These are phyloP conservation scores for Calonectria pauciramosa DNA, from an alignment of 2,329 filamentous ascomycete genomes.

Conservation along the genomic window DNA sequence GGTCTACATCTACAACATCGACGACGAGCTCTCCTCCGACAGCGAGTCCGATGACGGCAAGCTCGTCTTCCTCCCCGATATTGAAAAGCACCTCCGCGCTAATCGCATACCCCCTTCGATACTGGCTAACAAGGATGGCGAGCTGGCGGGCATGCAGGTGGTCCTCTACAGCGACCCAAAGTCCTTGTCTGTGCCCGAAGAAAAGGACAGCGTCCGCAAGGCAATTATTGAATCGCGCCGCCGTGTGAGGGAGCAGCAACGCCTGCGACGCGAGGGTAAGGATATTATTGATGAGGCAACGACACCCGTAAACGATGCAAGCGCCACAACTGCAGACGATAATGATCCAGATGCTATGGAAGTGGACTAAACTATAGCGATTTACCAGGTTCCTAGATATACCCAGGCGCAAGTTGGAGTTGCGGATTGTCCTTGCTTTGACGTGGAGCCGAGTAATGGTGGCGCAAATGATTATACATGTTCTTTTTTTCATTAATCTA, in stretches of 20 bases:
- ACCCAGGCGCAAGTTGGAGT: slow-evolving; percentile 45
- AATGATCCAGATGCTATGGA: slow-evolving; percentile 77
- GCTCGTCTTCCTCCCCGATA: slow-evolving; percentile 86
- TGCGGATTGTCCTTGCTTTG: slow-evolving; percentile 24
- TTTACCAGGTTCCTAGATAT: slow-evolving; percentile 30
- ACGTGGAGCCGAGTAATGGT: not conserved
- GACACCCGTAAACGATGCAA: slow-evolving; percentile 27
- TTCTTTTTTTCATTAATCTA: slow-evolving; percentile 17
- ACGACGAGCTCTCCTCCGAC: slow-evolving; percentile 81
- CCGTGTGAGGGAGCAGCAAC: slow-evolving; percentile 73
- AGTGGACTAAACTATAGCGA: slow-evolving; percentile 61
- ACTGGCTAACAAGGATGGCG: slow-evolving; percentile 68
- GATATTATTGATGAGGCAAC: slow-evolving; percentile 15
- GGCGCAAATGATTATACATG: slow-evolving; percentile 1
- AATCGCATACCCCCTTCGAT: slow-evolving; percentile 79
- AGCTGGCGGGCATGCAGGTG: slow-evolving; percentile 76
- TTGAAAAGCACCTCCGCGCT: slow-evolving; percentile 82
- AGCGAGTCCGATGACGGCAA: slow-evolving; percentile 64
- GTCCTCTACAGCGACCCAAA: slow-evolving; percentile 87
- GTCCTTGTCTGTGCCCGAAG: slow-evolving; percentile 81
- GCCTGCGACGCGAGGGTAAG: slow-evolving; percentile 52
- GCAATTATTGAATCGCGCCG: slow-evolving; percentile 86
- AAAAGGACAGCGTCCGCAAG: slow-evolving; percentile 83
- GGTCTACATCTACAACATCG: slow-evolving; percentile 92
- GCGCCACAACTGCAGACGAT: slow-evolving; percentile 30